These are phyloP conservation scores for Hippophae tibetana DNA, from an alignment of 306 rosid species.

Conservation along the genomic window DNA sequence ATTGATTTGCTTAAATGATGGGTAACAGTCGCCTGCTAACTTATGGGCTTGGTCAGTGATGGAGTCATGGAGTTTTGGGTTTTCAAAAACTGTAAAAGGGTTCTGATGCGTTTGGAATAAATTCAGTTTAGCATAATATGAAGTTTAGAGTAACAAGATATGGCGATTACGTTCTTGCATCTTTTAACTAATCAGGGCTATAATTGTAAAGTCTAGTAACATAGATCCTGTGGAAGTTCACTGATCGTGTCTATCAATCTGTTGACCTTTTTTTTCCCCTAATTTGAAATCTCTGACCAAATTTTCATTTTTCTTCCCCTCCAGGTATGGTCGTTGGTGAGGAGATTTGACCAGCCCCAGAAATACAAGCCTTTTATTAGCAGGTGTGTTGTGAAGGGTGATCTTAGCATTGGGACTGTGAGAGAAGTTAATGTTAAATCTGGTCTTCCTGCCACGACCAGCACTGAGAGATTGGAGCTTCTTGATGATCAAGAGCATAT, in stretches of 20 bases:
- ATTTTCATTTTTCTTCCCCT: constrained; percentile 13
- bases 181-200: background rate
- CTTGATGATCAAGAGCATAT: constrained; percentile 85
- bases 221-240: background rate
- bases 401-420: constrained; percentile 81
- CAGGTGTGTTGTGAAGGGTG: constrained; percentile 67
- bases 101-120: no score
- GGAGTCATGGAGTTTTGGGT: no score
- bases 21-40: no score
- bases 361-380: constrained; percentile 86
- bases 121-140: no score
- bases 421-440: constrained; percentile 94
- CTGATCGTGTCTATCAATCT: no score
- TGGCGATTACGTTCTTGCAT: no score
- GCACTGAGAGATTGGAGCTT: constrained; percentile 83
- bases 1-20: no score
- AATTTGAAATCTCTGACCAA: background rate
- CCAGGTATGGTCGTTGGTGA: constrained; percentile 97
- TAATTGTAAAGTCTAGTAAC: background rate
- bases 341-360: constrained; percentile 92
- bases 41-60: no score
- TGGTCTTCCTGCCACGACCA: constrained; percentile 93
- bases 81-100: no score
- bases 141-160: no score
- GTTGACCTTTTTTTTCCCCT: background rate